Evolutionary conservation across 495 filamentous ascomycete species (phyloP).

Genomic region (Hyaloscypha hepaticicola): DNA sequence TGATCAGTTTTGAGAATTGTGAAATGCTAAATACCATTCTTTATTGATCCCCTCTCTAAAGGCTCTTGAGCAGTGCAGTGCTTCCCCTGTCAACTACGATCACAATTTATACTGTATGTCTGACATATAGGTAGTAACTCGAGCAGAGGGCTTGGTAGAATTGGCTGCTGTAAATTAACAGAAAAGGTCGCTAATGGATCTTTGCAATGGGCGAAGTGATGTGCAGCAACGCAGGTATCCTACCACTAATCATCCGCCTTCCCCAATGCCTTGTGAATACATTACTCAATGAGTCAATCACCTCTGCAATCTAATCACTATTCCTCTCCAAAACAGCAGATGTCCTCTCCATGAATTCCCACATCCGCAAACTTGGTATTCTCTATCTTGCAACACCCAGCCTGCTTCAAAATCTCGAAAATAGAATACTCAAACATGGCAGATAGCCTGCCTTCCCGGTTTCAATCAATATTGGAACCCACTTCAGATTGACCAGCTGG

Average conservation of each 20-base stretch:
- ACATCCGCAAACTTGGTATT: constrained; percentile 45
- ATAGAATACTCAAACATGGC: constrained; percentile 57
- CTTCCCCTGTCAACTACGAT: too few species aligned
- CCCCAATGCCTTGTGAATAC: constrained; percentile 36
- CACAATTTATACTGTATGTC: too few species aligned
- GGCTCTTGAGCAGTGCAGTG: too few species aligned
- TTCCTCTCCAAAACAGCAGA: constrained; percentile 63
- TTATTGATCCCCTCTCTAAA: too few species aligned
- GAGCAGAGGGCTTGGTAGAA: too few species aligned
- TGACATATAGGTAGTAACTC: too few species aligned
- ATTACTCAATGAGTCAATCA: constrained; percentile 40
- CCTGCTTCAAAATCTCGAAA: constrained; percentile 53
- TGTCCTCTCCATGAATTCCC: constrained; percentile 57
- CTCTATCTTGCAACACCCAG: constrained; percentile 45
- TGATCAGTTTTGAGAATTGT: too few species aligned
- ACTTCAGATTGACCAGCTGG: constrained; percentile 47
- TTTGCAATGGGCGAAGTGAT: too few species aligned
- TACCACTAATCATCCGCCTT: not conserved
- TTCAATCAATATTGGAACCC: constrained; percentile 46
- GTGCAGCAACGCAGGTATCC: too few species aligned
- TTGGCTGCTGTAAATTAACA: too few species aligned
- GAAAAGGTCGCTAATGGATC: too few species aligned
- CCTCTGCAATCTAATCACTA: constrained; percentile 46
- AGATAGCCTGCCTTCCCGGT: constrained; percentile 55
- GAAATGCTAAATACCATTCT: too few species aligned